These are phyloP conservation scores for Aquilaria yunnanensis DNA, from an alignment of 345 rosid species.

Conservation along the genomic window DNA sequence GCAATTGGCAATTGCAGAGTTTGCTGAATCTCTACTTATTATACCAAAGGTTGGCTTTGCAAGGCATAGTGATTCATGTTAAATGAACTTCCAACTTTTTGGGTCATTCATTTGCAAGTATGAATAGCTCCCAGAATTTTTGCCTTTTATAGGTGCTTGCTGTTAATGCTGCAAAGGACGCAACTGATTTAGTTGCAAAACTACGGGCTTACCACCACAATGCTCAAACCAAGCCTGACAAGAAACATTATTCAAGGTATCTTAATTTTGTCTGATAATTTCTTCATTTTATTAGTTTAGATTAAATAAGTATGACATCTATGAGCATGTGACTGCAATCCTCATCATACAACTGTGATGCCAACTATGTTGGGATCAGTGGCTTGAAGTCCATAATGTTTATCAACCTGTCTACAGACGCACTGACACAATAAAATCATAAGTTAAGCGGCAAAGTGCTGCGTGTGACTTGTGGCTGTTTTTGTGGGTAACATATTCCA, in stretches of 20 bases:
- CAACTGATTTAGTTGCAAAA: conserved; percentile 91
- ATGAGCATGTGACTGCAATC: no score
- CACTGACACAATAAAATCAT: no score
- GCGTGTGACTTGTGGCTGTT: no score
- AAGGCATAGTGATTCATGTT: neutral
- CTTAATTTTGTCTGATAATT: neutral
- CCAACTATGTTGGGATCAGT: no score
- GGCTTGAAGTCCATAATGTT: no score
- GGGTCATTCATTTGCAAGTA: neutral
- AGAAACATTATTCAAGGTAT: conserved; percentile 85
- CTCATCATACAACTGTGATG: no score
- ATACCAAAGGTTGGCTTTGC: conserved; percentile 68
- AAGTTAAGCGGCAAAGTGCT: no score
- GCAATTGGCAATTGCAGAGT: conserved; percentile 94
- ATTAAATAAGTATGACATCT: no score
- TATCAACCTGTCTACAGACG: no score
- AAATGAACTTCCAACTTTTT: neutral
- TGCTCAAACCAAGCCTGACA: conserved; percentile 94
- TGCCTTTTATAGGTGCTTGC: conserved; percentile 65
- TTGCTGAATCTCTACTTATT: conserved; percentile 80
- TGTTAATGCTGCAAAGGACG: conserved; percentile 96
- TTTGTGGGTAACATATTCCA: neutral
- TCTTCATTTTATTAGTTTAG: neutral
- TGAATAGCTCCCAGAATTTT: neutral
- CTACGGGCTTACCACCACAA: conserved; percentile 91